Conservation (phyloP, 2,329 filamentous ascomycete species). For the Ramularia endophylla region DNA sequence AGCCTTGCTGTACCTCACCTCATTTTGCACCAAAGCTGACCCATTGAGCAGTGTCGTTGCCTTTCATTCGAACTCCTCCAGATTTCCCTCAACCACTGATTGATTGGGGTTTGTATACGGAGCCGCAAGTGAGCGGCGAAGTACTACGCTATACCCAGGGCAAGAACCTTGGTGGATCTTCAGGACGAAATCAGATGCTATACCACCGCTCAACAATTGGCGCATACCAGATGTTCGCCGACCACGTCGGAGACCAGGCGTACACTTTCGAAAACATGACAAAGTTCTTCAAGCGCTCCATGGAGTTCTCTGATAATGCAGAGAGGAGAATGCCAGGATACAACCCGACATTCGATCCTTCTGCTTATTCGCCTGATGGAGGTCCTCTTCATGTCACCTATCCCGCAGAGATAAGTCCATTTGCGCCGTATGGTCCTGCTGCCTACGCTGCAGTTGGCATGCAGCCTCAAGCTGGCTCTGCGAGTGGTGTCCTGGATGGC, state of each 20-base stretch:
- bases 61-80: not conserved
- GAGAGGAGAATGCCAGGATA: conserved; percentile 11
- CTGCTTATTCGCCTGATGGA: conserved; percentile 14
- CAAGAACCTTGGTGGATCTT: conserved; percentile 25
- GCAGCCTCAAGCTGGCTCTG: conserved; percentile 24
- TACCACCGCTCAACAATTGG: conserved; percentile 27
- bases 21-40: not conserved
- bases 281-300: conserved; percentile 44
- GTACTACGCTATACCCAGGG: conserved; percentile 24
- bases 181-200: conserved; percentile 23
- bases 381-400: conserved; percentile 32
- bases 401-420: conserved; percentile 23
- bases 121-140: conserved; percentile 22
- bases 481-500: conserved; percentile 21
- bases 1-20: not conserved
- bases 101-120: conserved; percentile 28
- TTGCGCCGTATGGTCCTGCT: conserved; percentile 24
- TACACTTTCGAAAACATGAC: conserved; percentile 56
- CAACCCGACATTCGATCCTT: conserved; percentile 5
- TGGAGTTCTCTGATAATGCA: conserved; percentile 14
- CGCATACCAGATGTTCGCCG: conserved; percentile 35
- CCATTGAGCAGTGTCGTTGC: not conserved
- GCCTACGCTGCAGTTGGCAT: conserved; percentile 26
- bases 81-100: conserved; percentile 17
- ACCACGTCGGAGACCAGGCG: conserved; percentile 54